Evolutionary conservation across 1,139 yeast genomes (phyloP).

Genomic region (Suhomyces anneliseae): DNA sequence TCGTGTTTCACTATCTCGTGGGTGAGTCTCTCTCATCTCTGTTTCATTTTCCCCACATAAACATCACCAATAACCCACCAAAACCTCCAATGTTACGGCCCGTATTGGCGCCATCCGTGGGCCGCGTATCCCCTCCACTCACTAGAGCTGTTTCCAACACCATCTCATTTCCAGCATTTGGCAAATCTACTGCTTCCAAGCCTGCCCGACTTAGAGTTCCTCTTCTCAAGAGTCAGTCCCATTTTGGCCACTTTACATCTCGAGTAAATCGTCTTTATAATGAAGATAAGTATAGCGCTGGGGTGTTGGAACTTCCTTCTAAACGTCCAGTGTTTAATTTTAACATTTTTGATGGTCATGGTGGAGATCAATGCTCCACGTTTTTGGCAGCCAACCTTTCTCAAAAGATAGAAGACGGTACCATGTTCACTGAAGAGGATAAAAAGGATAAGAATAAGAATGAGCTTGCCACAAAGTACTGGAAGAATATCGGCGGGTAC

Average conservation of each 20-base stretch:
- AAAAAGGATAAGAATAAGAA: conserved; percentile 22
- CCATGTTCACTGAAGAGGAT: conserved; percentile 22
- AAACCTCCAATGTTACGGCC: background rate
- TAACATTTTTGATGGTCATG: conserved; percentile 90
- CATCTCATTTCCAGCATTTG: conserved; percentile 31
- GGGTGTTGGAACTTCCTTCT: conserved; percentile 44
- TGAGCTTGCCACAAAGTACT: conserved; percentile 50
- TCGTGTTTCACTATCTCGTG: too few relatives aligned
- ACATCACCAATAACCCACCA: background rate
- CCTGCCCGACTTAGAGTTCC: conserved; percentile 45
- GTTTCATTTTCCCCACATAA: background rate
- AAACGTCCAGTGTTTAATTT: conserved; percentile 52
- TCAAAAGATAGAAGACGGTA: conserved; percentile 51
- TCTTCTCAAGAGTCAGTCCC: conserved; percentile 66
- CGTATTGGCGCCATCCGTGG: background rate
- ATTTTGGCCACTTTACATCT: conserved; percentile 76
- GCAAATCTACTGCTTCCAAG: conserved; percentile 20
- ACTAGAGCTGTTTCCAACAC: conserved; percentile 16
- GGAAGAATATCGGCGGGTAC: conserved; percentile 73
- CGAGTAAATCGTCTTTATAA: conserved; percentile 76
- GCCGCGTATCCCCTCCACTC: background rate
- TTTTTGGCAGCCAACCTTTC: conserved; percentile 58
- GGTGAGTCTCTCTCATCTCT: background rate
- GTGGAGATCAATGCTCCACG: conserved; percentile 74
- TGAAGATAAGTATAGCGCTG: conserved; percentile 75